These are phyloP conservation scores for Tetradesmus obliquus DNA, from an alignment of 139 green algal species.

Conservation along the genomic window DNA sequence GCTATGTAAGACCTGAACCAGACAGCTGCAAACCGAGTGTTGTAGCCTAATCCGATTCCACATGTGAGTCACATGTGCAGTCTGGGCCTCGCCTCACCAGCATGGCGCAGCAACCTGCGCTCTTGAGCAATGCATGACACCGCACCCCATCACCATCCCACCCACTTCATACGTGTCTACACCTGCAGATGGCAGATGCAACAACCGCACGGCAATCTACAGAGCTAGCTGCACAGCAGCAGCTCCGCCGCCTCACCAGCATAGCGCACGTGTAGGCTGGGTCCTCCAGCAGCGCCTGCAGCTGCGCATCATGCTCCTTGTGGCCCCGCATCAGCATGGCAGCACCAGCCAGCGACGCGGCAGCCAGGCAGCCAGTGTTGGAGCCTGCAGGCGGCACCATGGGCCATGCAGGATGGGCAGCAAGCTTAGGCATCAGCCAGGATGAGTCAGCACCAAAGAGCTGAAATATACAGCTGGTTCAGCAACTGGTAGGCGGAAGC, in stretches of 20 bases:
- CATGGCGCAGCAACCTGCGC: background rate
- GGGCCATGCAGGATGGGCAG: too few species aligned
- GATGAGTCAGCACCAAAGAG: background rate
- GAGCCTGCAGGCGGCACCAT: background rate
- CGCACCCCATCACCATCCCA: too few species aligned
- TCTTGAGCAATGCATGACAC: background rate
- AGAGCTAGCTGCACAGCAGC: background rate
- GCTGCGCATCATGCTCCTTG: conserved; percentile 12
- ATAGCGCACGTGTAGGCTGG: conserved; percentile 1
- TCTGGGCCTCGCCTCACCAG: too few species aligned
- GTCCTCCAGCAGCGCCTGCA: conserved; percentile 16
- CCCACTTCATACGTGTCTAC: too few species aligned
- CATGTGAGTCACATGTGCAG: background rate
- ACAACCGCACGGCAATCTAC: background rate
- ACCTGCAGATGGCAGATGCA: too few species aligned
- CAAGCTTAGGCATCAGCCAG: background rate
- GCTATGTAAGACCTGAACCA: too few species aligned
- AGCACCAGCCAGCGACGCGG: background rate
- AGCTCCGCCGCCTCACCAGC: background rate
- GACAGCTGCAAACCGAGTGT: too few species aligned
- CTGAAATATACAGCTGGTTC: background rate
- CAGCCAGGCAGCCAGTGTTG: conserved; percentile 31
- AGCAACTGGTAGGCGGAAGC: background rate
- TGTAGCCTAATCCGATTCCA: too few species aligned
- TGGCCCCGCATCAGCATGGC: conserved; percentile 37